phyloP scores from a whole-genome alignment of 345 rosid species.

The Angophora floribunda region DNA sequence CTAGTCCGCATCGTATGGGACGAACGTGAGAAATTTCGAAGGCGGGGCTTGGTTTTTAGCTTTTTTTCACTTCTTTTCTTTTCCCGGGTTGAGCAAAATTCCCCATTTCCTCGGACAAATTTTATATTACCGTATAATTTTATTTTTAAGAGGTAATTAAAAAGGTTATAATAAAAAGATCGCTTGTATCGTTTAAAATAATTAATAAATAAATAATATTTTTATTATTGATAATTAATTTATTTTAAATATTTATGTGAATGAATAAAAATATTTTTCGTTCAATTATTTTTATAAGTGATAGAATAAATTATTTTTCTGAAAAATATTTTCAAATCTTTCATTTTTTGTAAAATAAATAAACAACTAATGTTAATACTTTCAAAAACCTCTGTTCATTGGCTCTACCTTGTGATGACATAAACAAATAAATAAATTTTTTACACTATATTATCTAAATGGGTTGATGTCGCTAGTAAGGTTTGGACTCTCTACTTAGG shows the following conservation, averaged over 20 bases:
- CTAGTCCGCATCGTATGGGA: background rate
- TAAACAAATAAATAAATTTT: background rate
- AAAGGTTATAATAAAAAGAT: background rate
- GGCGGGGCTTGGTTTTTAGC: background rate
- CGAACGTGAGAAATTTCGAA: background rate
- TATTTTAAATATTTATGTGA: background rate
- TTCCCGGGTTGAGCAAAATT: background rate
- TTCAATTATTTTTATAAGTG: background rate
- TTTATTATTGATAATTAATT: background rate
- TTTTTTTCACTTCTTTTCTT: background rate
- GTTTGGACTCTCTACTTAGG: too few species aligned
- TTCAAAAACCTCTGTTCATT: background rate
- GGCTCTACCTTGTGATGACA: background rate
- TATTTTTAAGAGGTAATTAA: background rate
- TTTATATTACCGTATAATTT: background rate
- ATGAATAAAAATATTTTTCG: background rate
- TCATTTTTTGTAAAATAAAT: background rate
- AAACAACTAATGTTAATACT: background rate
- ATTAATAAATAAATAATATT: background rate
- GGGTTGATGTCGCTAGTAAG: too few species aligned
- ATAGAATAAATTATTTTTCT: fast-evolving
- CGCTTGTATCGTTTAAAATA: background rate
- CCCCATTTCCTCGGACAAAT: background rate
- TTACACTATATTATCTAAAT: too few species aligned
- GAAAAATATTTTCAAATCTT: background rate